Conservation (phyloP, 2,329 filamentous ascomycete species). For the Phialophora macrospora region DNA sequence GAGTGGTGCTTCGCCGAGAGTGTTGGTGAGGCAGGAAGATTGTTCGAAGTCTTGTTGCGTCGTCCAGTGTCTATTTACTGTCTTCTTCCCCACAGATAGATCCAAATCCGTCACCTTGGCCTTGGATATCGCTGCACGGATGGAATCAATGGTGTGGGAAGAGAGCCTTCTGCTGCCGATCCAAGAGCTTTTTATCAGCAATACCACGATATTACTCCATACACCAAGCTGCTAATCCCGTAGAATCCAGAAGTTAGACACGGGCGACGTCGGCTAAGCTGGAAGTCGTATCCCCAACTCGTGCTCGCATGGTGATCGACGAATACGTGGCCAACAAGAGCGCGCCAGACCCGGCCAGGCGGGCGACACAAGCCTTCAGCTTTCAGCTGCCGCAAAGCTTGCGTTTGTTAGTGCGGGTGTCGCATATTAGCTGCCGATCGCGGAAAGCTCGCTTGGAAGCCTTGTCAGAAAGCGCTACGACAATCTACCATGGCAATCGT, state of each 20-base stretch:
- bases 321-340: background rate
- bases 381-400: constrained; percentile 9
- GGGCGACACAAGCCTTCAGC: background rate
- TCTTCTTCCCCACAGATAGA: background rate
- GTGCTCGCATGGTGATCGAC: constrained; percentile 2
- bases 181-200: background rate
- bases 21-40: background rate
- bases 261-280: background rate
- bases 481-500: background rate
- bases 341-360: background rate
- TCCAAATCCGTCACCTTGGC: too few species aligned
- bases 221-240: background rate
- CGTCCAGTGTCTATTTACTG: background rate
- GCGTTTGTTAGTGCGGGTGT: background rate
- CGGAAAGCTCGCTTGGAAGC: background rate
- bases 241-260: background rate
- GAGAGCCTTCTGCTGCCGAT: background rate
- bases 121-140: background rate
- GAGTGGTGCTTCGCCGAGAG: background rate
- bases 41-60: background rate
- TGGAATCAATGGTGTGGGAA: background rate
- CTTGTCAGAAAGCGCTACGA: background rate
- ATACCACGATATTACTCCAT: background rate
- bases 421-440: background rate
- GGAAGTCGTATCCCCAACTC: background rate